Base-by-base conservation (phyloP, 805 yeast genomes). In the Candida succiphila region DNA sequence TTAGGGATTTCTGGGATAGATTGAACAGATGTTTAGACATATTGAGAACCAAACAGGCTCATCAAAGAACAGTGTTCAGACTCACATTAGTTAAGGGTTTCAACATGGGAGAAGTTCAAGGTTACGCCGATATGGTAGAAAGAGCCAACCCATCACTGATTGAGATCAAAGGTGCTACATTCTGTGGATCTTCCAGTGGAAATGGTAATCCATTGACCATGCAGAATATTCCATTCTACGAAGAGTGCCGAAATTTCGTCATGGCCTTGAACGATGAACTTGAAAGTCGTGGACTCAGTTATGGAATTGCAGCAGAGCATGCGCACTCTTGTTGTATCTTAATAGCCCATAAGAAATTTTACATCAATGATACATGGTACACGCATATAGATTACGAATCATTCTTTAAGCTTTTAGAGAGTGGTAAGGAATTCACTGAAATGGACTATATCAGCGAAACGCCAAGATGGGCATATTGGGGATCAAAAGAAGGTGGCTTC, bases 171-270 rank as follows among this genome's bases (percentile, higher is more conserved):
- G 96, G 96, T 35, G 96, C 95, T 10, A 87, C 96, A 0, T 87
- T 84, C 60, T 86, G 96, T 63, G 96, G 96, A 0, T 80, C 94
- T 0, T 81, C 95, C 10, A 61, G 61, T 36, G 85, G 79, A 30
- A 82, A 84, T 52, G 88, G 92, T 23, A 85, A 87, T 49, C 88
- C 95, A 31, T 64, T 87, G 43, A 86, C 96, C 3, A 87, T 87
- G 96, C 89, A 87, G 52, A 87, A 87, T 50, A 92, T 88, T 36
- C 96, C 96, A 29, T 87, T 83, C 51, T 87, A 87, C 51, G 94
- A 85, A 41, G 96, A 87, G 54, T 89, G 95, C 51, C 76, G 75
- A 45, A 61, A 55, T 7, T 87, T 87, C 54, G 96, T 86, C 4
- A 65, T 64, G 31, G 65, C 62, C 8, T 69, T 87, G 41, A 71